These are phyloP conservation scores for Claviceps sp. DNA, from an alignment of 2,329 filamentous ascomycete genomes.

Conservation along the genomic window DNA sequence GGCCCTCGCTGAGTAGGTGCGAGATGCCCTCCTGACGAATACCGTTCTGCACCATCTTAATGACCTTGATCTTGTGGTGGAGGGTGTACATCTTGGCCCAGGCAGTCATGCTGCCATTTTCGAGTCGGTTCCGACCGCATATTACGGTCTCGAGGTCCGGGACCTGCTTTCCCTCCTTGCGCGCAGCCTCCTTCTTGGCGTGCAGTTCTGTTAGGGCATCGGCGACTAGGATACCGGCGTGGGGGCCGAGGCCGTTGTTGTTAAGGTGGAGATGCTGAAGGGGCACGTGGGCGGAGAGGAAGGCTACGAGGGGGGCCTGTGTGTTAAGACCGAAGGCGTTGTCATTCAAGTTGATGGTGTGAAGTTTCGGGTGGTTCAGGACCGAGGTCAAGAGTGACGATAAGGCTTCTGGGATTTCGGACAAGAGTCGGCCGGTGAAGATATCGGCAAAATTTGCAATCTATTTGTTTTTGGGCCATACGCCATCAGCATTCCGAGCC, in stretches of 20 bases:
- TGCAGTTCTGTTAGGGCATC: conserved; percentile 76
- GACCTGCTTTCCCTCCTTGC: conserved; percentile 56
- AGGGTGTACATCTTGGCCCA: conserved; percentile 83
- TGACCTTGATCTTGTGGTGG: conserved; percentile 65
- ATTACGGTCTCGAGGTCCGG: conserved; percentile 90
- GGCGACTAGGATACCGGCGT: conserved; percentile 78
- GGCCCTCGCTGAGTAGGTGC: conserved; percentile 63
- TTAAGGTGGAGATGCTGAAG: conserved; percentile 92
- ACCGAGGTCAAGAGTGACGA: conserved; percentile 75
- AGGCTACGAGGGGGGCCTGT: conserved; percentile 81
- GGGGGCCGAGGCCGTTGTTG: conserved; percentile 93
- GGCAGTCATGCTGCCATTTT: conserved; percentile 90
- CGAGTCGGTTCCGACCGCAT: conserved; percentile 87
- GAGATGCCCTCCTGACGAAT: conserved; percentile 90
- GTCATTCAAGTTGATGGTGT: conserved; percentile 90
- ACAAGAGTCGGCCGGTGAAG: conserved; percentile 86
- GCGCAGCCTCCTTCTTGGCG: conserved; percentile 66
- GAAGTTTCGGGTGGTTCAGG: conserved; percentile 71
- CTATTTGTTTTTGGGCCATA: conserved; percentile 20
- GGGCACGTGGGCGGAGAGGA: conserved; percentile 76
- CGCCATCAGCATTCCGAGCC: not conserved
- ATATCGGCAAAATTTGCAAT: conserved; percentile 90
- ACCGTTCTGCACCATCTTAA: conserved; percentile 98
- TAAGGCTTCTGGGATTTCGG: conserved; percentile 85
- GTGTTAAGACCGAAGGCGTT: conserved; percentile 97